A percentile compares a stretch with the other conserved stretches of the same genome.
phyloP scores from a whole-genome alignment of 1,284 basidiomycete species.

The Ceratobasidium sp. region DNA sequence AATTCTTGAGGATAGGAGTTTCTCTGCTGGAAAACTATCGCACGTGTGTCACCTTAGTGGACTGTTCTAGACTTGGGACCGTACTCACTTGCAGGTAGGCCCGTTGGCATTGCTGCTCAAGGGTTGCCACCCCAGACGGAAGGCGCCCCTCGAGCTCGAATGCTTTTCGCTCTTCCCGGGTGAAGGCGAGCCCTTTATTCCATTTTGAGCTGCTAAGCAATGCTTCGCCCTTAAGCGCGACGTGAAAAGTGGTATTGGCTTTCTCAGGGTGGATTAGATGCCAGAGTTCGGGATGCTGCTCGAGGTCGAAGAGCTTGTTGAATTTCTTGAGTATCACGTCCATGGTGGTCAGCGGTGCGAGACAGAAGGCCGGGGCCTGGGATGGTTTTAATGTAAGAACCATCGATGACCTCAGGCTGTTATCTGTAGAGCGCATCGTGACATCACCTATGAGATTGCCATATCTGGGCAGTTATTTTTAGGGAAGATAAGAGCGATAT shows the following conservation, averaged over 20 bases:
- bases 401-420: conserved; percentile 12
- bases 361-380: background rate
- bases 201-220: conserved; percentile 62
- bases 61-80: conserved; percentile 54
- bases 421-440: conserved; percentile 13
- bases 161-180: conserved; percentile 69
- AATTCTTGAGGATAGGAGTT: conserved; percentile 72
- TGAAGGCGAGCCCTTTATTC: conserved; percentile 75
- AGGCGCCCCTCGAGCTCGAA: conserved; percentile 84
- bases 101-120: conserved; percentile 79
- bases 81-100: conserved; percentile 72
- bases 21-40: conserved; percentile 61
- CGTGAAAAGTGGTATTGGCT: conserved; percentile 54
- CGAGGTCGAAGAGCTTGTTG: conserved; percentile 23
- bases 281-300: conserved; percentile 26
- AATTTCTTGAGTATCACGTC: conserved; percentile 39
- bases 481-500: background rate
- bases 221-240: conserved; percentile 69
- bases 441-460: conserved; percentile 33
- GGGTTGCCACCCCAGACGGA: conserved; percentile 77
- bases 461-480: conserved; percentile 36
- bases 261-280: conserved; percentile 40
- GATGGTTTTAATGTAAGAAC: conserved; percentile 10
- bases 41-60: background rate
- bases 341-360: background rate